Conservation (phyloP, 2,329 filamentous ascomycete species). For the Fusarium pseudograminearum region DNA sequence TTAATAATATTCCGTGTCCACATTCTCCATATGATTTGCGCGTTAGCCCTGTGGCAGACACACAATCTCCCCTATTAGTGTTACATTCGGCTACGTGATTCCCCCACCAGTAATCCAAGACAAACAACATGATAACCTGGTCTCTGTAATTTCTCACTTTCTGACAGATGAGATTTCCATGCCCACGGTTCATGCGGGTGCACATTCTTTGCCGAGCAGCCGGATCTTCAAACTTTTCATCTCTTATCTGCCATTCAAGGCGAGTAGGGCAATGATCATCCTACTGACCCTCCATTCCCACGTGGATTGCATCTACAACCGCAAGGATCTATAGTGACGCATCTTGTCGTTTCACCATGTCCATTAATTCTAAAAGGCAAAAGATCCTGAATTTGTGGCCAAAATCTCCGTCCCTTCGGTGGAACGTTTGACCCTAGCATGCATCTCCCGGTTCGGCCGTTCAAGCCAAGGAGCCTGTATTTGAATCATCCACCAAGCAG, state of each 20-base stretch:
- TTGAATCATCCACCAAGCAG: neutral
- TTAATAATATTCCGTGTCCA: neutral
- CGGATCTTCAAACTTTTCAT: neutral
- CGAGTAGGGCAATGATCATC: neutral
- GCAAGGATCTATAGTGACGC: neutral
- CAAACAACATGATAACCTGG: neutral
- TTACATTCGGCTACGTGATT: neutral
- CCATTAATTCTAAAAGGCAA: neutral
- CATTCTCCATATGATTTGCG: neutral
- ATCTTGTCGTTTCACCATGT: constrained; percentile 12
- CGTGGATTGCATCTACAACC: neutral
- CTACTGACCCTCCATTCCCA: neutral
- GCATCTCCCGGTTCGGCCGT: constrained; percentile 1
- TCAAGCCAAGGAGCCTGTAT: neutral
- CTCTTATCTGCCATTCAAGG: neutral
- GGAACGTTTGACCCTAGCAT: constrained; percentile 15
- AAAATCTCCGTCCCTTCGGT: neutral
- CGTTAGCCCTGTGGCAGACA: neutral
- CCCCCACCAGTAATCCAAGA: neutral
- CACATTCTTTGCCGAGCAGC: neutral
- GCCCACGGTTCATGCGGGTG: neutral
- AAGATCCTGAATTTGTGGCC: neutral
- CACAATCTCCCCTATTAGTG: neutral
- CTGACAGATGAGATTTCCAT: neutral
- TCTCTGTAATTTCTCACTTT: neutral